Evolutionary conservation across 768 basidiomycete genomes (phyloP).

Genomic region (Scleroderma citrinum): DNA sequence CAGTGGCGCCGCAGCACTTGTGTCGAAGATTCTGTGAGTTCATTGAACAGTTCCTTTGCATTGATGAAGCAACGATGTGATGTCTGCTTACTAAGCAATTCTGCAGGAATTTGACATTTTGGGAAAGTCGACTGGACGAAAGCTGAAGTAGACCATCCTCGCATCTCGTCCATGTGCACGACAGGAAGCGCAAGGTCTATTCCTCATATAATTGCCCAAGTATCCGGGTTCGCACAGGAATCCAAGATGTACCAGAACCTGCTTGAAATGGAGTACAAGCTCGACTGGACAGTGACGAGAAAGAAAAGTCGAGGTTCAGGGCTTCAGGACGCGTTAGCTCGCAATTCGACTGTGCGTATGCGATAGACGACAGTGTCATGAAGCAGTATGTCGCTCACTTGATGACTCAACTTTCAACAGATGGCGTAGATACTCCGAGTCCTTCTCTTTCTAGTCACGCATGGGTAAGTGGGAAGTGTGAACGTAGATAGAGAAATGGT

Average conservation of each 20-base stretch:
- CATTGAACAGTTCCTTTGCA: too few species aligned
- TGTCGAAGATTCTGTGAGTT: too few species aligned
- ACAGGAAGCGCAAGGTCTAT: conserved; percentile 66
- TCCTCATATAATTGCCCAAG: conserved; percentile 68
- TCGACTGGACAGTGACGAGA: conserved; percentile 93
- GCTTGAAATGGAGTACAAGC: conserved; percentile 80
- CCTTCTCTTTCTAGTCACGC: conserved; percentile 80
- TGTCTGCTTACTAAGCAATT: too few species aligned
- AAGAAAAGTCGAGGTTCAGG: conserved; percentile 88
- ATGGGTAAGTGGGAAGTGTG: conserved; percentile 64
- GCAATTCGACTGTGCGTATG: conserved; percentile 53
- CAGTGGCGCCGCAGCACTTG: not conserved
- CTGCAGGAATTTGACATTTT: too few species aligned
- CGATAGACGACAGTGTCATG: too few species aligned
- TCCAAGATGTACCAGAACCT: conserved; percentile 84
- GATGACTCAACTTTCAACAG: conserved; percentile 33
- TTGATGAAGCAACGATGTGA: too few species aligned
- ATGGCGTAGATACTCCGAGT: conserved; percentile 78
- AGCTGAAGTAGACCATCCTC: conserved; percentile 26
- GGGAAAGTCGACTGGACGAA: conserved; percentile 31
- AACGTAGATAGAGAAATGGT: conserved; percentile 31
- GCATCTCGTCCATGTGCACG: not conserved
- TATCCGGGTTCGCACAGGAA: conserved; percentile 72
- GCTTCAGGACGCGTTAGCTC: conserved; percentile 75
- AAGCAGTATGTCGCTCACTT: too few species aligned